Conservation (phyloP, 1,139 yeast genomes). For the Lodderomyces beijingensis region DNA sequence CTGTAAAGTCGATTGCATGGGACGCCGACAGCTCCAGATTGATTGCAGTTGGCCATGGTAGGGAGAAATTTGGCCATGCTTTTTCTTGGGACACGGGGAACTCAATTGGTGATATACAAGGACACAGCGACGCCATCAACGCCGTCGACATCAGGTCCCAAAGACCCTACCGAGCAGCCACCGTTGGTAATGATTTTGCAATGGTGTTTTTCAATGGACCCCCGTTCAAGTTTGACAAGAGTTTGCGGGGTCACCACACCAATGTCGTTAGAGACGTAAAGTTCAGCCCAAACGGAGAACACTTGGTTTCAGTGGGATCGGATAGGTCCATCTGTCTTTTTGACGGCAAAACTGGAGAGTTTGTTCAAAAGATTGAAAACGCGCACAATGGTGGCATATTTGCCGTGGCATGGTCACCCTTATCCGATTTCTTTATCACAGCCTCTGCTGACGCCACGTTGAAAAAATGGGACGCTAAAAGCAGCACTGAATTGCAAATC, state of each 20-base stretch:
- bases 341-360: conserved; percentile 87
- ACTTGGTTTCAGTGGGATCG: conserved; percentile 78
- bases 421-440: conserved; percentile 63
- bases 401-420: conserved; percentile 66
- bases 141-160: conserved; percentile 83
- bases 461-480: conserved; percentile 54
- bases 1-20: conserved; percentile 85
- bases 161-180: conserved; percentile 91
- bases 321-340: conserved; percentile 76
- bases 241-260: conserved; percentile 70
- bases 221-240: conserved; percentile 79
- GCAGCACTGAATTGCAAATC: conserved; percentile 20
- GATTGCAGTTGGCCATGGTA: conserved; percentile 94
- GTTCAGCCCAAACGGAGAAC: conserved; percentile 75
- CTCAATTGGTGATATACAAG: conserved; percentile 91
- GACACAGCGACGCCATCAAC: conserved; percentile 82
- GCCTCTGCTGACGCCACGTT: conserved; percentile 80
- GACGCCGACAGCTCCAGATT: conserved; percentile 83
- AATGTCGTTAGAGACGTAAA: conserved; percentile 78
- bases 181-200: conserved; percentile 85
- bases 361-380: conserved; percentile 46
- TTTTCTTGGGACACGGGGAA: conserved; percentile 94
- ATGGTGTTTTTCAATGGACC: conserved; percentile 88
- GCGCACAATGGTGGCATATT: conserved; percentile 80
- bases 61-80: conserved; percentile 87